Conservation (phyloP, 208 protist species). For the Trypanosoma cruzi region DNA sequence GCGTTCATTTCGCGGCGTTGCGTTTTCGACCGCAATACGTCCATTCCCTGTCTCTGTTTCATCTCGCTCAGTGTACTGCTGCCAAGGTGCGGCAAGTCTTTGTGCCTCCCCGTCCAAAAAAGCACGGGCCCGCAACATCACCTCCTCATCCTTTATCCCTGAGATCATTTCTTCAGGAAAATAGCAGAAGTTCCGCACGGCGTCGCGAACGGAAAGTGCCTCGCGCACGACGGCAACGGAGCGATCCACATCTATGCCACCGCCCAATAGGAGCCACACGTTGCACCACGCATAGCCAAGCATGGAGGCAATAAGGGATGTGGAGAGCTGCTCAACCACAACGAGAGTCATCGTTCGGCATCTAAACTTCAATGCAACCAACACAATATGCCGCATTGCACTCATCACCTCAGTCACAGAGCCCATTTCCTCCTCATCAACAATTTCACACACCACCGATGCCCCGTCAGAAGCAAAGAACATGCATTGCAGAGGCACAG, state of each 20-base stretch:
- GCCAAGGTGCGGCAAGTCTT: background rate
- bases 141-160: background rate
- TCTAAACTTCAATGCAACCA: conserved; percentile 25
- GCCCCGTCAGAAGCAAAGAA: conserved; percentile 56
- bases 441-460: conserved; percentile 38
- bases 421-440: conserved; percentile 18
- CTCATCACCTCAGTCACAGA: conserved; percentile 19
- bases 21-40: conserved; percentile 8
- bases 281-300: conserved; percentile 13
- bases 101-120: conserved; percentile 20
- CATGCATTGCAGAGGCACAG: conserved; percentile 45
- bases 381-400: conserved; percentile 24
- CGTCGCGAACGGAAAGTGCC: conserved; percentile 24
- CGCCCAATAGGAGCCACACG: conserved; percentile 20
- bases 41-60: background rate
- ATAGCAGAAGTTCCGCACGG: conserved; percentile 14
- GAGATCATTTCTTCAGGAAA: background rate
- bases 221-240: conserved; percentile 19
- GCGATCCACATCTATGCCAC: background rate
- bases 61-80: background rate
- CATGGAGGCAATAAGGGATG: conserved; percentile 26
- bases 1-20: background rate
- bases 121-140: conserved; percentile 9
- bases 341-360: conserved; percentile 17
- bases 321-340: conserved; percentile 29